Conservation (phyloP, 805 yeast genomes). For the Suhomyces kilbournensis region DNA sequence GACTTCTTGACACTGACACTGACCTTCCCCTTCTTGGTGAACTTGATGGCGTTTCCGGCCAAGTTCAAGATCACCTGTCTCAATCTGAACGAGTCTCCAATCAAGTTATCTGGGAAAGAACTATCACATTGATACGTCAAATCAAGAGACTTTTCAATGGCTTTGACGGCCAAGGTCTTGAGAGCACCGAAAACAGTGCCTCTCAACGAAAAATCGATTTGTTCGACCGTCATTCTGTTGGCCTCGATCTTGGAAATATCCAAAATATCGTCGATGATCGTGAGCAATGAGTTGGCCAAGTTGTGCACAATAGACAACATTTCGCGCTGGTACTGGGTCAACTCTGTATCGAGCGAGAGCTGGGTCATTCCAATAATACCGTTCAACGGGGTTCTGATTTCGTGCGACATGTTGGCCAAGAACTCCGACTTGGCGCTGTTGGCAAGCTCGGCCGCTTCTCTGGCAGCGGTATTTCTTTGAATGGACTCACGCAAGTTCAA, state of each 20-base stretch:
- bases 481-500: constrained; percentile 82
- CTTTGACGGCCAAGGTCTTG: constrained; percentile 85
- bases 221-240: constrained; percentile 88
- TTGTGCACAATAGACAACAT: constrained; percentile 89
- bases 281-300: constrained; percentile 77
- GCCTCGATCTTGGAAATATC: constrained; percentile 94
- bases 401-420: constrained; percentile 81
- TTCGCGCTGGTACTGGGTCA: constrained; percentile 88
- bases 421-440: constrained; percentile 87
- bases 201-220: constrained; percentile 79
- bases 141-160: constrained; percentile 80
- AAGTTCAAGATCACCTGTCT: constrained; percentile 83
- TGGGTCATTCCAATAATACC: constrained; percentile 95
- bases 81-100: constrained; percentile 86
- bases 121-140: constrained; percentile 79
- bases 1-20: constrained; percentile 68
- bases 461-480: constrained; percentile 87
- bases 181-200: constrained; percentile 89
- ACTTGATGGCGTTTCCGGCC: constrained; percentile 88
- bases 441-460: constrained; percentile 92
- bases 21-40: constrained; percentile 80
- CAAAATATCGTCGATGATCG: constrained; percentile 84
- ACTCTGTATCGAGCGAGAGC: constrained; percentile 79
- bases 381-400: constrained; percentile 87
- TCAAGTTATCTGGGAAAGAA: constrained; percentile 80